A percentile compares a stretch with the other conserved stretches of the same genome.
Conservation (phyloP, 2,329 filamentous ascomycete species). For the Sporothrix inflata region DNA sequence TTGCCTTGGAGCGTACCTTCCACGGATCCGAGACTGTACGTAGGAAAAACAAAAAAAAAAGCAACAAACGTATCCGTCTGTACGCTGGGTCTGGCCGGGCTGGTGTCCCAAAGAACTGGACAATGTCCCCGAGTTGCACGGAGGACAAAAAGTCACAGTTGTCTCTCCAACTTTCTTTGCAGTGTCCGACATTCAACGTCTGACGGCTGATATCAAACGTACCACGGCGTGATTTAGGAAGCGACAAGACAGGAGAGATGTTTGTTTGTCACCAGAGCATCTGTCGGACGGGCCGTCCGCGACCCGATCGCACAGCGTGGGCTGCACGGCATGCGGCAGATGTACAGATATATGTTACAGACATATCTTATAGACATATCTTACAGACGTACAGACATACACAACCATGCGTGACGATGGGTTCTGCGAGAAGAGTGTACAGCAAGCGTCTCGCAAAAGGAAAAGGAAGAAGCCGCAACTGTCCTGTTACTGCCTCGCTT, state of each 20-base stretch:
- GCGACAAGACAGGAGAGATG: constrained; percentile 1
- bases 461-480: background rate
- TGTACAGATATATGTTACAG: background rate
- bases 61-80: background rate
- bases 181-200: background rate
- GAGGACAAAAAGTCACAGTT: background rate
- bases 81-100: background rate
- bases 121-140: background rate
- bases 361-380: no score
- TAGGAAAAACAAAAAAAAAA: background rate
- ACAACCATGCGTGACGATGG: background rate
- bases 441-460: background rate
- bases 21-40: background rate
- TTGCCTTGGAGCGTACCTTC: background rate
- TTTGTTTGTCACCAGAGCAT: background rate
- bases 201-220: background rate
- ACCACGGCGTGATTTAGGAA: constrained; percentile 12
- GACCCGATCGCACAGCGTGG: background rate
- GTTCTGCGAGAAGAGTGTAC: background rate
- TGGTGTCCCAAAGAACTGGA: background rate
- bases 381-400: no score
- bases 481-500: background rate
- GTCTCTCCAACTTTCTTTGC: background rate
- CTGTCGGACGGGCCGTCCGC: background rate
- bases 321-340: background rate